Percentiles rank a stretch among this genome's conserved stretches.
Conservation (phyloP, 2,329 filamentous ascomycete genomes). For the Septoria linicola region DNA sequence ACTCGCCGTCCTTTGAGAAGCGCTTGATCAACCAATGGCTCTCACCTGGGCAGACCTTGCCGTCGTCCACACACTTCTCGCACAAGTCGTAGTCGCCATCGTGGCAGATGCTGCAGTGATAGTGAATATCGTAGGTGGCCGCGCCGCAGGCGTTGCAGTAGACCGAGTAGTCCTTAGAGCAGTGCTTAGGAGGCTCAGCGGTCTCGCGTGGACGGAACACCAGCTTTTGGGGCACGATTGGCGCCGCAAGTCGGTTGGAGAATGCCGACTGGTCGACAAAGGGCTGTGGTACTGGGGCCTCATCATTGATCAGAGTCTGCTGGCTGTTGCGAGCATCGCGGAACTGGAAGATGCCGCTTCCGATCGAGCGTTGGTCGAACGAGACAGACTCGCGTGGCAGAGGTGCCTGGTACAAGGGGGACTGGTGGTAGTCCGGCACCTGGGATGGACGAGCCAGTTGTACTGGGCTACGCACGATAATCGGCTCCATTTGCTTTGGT, state of each 20-base stretch:
- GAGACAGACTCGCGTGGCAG: conserved; percentile 30
- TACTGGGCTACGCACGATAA: conserved; percentile 17
- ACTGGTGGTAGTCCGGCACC: conserved; percentile 14
- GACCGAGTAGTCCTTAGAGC: conserved; percentile 65
- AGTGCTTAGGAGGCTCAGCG: conserved; percentile 32
- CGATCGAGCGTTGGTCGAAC: conserved; percentile 35
- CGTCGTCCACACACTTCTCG: conserved; percentile 70
- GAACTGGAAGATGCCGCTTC: conserved; percentile 42
- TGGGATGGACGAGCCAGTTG: neutral
- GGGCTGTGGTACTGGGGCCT: conserved; percentile 42
- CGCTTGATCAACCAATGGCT: conserved; percentile 96
- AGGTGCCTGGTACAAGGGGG: conserved; percentile 22
- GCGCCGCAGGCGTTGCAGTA: conserved; percentile 90
- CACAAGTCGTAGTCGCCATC: conserved; percentile 94
- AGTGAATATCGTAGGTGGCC: conserved; percentile 78
- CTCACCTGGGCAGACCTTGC: conserved; percentile 72
- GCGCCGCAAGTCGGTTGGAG: conserved; percentile 24
- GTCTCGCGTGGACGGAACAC: conserved; percentile 44
- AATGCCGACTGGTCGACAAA: conserved; percentile 38
- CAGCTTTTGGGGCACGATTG: conserved; percentile 30
- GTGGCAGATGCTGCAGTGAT: conserved; percentile 92
- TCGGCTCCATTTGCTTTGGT: conserved; percentile 24
- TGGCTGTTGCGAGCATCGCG: conserved; percentile 37
- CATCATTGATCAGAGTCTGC: conserved; percentile 32
- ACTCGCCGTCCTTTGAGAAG: conserved; percentile 70